Base-by-base conservation (phyloP, 768 basidiomycete species). In the Rhodotorula toruloides region DNA sequence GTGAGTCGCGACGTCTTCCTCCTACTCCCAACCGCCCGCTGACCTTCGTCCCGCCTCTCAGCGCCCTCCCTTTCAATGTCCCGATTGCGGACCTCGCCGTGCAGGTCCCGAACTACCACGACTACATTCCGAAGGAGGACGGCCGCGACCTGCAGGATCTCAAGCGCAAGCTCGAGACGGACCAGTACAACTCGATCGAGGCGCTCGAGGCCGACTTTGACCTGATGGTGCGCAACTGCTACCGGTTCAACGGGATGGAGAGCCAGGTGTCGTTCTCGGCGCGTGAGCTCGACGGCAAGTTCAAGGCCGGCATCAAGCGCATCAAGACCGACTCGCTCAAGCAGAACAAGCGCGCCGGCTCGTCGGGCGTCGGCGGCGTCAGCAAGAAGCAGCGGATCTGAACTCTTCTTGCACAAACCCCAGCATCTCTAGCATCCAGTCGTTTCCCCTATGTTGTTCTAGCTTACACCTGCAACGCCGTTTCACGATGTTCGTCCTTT, bases 61-160 rank as follows among this genome's bases (percentile, higher is more conserved):
- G 50, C 13, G 56, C 40, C 64, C 31, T 72, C 48, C 42, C 29
- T 17, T 58, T 60, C 46, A 49, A 14, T 25, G 47, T 87, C 61
- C 86, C 89, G 47, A 91, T 97, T n/a, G 49, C 54, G 31, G 91
- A 97, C 77, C 91, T 93, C 5, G 82, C 89, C 27, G 78, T 81
- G 5, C 79, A 54, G 10, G 90, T 97, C 56, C 94, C 93, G 12
- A 85, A 86, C 14, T 98, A 98, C 76, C 88, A 87, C 76, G 85
- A 92, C 40, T 79, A 93, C 61, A 89, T 98, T 70, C 86, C 87
- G 9, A 83, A 81, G 67, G 90, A 88, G 75, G 85, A 93, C 70
- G 90, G 90, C 5, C 85, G 94, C 49, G 94, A 98, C 78, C 79
- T 98, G 60, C 79, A 81, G 68, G 87, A 87, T 55, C 93, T 98